phyloP scores from a whole-genome alignment of 192 early-diverging fungal species.

The Gonapodya prolifera region DNA sequence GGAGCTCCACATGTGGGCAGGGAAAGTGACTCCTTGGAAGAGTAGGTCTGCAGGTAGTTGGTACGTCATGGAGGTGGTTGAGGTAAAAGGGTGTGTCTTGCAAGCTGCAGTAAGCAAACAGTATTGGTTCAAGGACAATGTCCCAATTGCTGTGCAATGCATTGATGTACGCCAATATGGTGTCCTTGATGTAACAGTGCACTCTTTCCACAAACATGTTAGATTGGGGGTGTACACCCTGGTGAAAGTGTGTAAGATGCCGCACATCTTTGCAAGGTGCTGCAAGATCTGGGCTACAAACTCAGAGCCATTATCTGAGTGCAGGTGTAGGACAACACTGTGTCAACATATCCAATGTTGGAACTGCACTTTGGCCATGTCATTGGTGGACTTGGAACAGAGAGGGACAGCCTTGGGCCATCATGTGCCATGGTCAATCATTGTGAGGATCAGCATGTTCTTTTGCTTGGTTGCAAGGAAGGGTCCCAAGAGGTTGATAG shows the following conservation, averaged over 20 bases:
- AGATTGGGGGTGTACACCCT: background rate
- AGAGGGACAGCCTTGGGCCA: background rate
- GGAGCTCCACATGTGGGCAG: too few species aligned
- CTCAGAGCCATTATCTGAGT: background rate
- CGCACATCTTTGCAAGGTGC: background rate
- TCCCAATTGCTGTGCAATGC: background rate
- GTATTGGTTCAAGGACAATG: background rate
- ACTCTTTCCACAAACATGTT: background rate
- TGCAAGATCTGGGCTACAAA: background rate
- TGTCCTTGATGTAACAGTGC: background rate
- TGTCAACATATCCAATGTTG: background rate
- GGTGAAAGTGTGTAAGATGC: background rate
- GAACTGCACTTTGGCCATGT: background rate
- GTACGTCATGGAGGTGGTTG: background rate
- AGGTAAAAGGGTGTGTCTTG: background rate
- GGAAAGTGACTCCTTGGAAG: background rate
- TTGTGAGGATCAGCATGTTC: background rate
- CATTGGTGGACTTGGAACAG: background rate
- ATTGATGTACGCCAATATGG: background rate
- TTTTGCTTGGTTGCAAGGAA: background rate
- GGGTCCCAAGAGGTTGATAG: background rate
- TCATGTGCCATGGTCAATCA: background rate
- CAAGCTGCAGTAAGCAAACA: background rate
- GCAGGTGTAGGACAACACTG: background rate
- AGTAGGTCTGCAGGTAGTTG: background rate